A percentile compares a stretch with the other conserved stretches of the same genome.
phyloP scores from a whole-genome alignment of 2,329 filamentous ascomycete genomes.

The Pezicula carpinea region DNA sequence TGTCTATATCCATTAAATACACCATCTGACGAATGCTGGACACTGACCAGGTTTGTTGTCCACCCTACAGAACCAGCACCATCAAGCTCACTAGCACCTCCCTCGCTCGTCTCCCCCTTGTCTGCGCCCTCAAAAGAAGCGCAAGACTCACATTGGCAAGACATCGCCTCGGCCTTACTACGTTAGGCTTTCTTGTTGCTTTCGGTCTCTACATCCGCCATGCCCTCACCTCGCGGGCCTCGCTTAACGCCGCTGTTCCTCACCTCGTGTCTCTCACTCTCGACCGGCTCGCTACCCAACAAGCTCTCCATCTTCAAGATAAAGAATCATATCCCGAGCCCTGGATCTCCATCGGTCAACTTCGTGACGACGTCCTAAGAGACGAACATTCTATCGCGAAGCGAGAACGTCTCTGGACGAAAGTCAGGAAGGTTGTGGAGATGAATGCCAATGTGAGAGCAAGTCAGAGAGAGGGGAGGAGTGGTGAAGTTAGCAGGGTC shows the following conservation, averaged over 20 bases:
- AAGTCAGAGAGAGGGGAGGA: constrained; percentile 61
- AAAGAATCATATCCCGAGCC: constrained; percentile 62
- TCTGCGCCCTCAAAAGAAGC: constrained; percentile 74
- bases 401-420: constrained; percentile 78
- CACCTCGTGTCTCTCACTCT: constrained; percentile 79
- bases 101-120: constrained; percentile 86
- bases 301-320: constrained; percentile 67
- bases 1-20: constrained; percentile 32
- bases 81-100: constrained; percentile 76
- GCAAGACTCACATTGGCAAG: constrained; percentile 75
- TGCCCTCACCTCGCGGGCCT: constrained; percentile 56
- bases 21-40: constrained; percentile 46
- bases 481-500: constrained; percentile 60
- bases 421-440: constrained; percentile 81
- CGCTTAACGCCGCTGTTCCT: constrained; percentile 66
- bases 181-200: constrained; percentile 48
- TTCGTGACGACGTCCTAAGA: constrained; percentile 85
- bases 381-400: constrained; percentile 72
- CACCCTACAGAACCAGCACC: constrained; percentile 67
- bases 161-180: constrained; percentile 81
- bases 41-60: constrained; percentile 84
- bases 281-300: constrained; percentile 77
- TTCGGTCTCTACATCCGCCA: constrained; percentile 59
- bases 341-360: constrained; percentile 81
- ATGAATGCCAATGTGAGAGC: constrained; percentile 88